phyloP scores from a whole-genome alignment of 108 stramenopile species.

The Parmales sp. region DNA sequence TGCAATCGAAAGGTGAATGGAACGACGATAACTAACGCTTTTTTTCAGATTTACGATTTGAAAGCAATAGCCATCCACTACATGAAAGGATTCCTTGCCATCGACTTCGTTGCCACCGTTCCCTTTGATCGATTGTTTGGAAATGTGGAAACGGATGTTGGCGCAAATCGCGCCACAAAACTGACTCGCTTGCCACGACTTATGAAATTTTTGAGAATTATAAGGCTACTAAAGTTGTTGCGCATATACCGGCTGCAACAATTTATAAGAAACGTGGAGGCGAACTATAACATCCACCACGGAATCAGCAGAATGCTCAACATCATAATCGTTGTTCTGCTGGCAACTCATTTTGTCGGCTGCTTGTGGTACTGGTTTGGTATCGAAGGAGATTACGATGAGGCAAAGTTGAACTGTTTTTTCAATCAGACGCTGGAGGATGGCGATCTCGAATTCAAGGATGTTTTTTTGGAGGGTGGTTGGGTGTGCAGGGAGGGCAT shows the following conservation, averaged over 20 bases:
- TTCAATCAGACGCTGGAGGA: background rate
- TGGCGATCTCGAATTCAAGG: background rate
- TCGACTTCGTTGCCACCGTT: slow-evolving; percentile 27
- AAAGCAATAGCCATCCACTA: slow-evolving; percentile 25
- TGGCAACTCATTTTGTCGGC: slow-evolving; percentile 38
- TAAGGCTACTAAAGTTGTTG: slow-evolving; percentile 18
- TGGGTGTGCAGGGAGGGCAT: slow-evolving; percentile 24
- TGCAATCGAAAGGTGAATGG: background rate
- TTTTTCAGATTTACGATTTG: background rate
- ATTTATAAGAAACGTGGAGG: slow-evolving; percentile 17
- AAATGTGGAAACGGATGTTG: background rate
- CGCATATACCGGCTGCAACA: slow-evolving; percentile 18
- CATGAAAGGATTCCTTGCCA: slow-evolving; percentile 19
- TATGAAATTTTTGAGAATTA: slow-evolving; percentile 18
- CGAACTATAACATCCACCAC: slow-evolving; percentile 26
- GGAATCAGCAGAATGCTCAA: slow-evolving; percentile 31
- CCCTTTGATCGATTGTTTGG: slow-evolving; percentile 26
- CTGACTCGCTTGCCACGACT: slow-evolving; percentile 20
- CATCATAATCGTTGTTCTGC: slow-evolving; percentile 25
- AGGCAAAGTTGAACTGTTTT: background rate
- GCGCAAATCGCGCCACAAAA: slow-evolving; percentile 18
- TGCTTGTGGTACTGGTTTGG: slow-evolving; percentile 39
- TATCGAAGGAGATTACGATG: slow-evolving; percentile 15
- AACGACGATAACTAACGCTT: background rate
- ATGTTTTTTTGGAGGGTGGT: slow-evolving; percentile 27